Conservation (phyloP, 2,329 filamentous ascomycete genomes). For the Zymoseptoria pseudotritici region DNA sequence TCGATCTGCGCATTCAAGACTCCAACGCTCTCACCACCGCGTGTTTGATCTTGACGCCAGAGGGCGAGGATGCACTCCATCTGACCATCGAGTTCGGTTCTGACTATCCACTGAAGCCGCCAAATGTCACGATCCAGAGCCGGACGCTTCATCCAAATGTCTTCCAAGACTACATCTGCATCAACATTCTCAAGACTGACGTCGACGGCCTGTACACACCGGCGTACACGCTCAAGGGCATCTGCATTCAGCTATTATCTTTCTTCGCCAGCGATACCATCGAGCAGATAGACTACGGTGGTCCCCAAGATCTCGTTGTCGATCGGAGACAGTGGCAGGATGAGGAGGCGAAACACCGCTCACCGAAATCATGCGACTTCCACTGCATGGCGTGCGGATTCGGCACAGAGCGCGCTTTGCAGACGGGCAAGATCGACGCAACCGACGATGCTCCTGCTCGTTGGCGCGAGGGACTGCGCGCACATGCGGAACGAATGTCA, state of each 20-base stretch:
- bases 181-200: slow-evolving; percentile 12
- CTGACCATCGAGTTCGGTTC: slow-evolving; percentile 13
- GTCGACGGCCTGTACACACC: slow-evolving; percentile 13
- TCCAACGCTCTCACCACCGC: slow-evolving; percentile 10
- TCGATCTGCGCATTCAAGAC: slow-evolving; percentile 13
- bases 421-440: no score
- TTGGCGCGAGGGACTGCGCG: neutral
- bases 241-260: slow-evolving; percentile 21
- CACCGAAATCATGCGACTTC: neutral
- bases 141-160: slow-evolving; percentile 17
- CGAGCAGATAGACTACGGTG: slow-evolving; percentile 17
- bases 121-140: slow-evolving; percentile 14
- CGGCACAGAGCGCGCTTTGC: neutral
- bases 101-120: slow-evolving; percentile 13
- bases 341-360: neutral
- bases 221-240: slow-evolving; percentile 19
- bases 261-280: slow-evolving; percentile 18
- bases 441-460: neutral
- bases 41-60: slow-evolving; percentile 14
- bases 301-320: slow-evolving; percentile 1
- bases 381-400: slow-evolving; percentile 9
- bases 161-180: slow-evolving; percentile 18
- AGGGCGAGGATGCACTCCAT: slow-evolving; percentile 11
- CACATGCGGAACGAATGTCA: neutral
- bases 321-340: slow-evolving; percentile 10